These are phyloP conservation scores for Anisodus tanguticus DNA, from an alignment of 257 asterid species.

Conservation along the genomic window DNA sequence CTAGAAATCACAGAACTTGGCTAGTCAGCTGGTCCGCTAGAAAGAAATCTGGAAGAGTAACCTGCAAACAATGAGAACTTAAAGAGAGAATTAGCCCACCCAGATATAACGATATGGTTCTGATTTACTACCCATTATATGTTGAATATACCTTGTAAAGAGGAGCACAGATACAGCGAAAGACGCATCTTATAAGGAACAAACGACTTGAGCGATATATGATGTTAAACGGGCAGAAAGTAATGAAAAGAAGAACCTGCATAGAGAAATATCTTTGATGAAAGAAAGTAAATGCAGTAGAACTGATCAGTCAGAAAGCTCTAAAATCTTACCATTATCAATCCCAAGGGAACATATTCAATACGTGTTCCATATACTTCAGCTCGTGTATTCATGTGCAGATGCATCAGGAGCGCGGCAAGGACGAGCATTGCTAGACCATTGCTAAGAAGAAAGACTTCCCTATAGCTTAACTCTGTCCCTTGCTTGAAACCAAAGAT, in stretches of 20 bases:
- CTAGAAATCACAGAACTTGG: conserved; percentile 56
- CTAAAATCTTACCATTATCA: conserved; percentile 57
- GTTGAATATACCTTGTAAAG: conserved; percentile 59
- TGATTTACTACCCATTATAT: background rate
- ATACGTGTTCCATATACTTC: conserved; percentile 47
- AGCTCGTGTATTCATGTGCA: conserved; percentile 64
- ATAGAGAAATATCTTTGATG: conserved; percentile 28
- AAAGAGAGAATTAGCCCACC: conserved; percentile 24
- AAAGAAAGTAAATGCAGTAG: conserved; percentile 25
- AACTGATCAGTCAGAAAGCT: conserved; percentile 22
- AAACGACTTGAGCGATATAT: conserved; percentile 73
- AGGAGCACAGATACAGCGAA: conserved; percentile 80
- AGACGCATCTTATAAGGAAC: conserved; percentile 59
- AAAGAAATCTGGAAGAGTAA: conserved; percentile 71
- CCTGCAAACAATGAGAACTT: conserved; percentile 48
- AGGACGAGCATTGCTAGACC: conserved; percentile 73
- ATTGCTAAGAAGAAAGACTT: conserved; percentile 74
- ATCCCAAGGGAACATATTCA: conserved; percentile 76
- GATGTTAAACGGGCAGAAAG: conserved; percentile 67
- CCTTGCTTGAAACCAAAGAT: conserved; percentile 87
- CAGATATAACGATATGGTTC: background rate
- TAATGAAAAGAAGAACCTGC: conserved; percentile 60
- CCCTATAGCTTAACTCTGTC: conserved; percentile 75
- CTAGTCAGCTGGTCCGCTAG: conserved; percentile 84
- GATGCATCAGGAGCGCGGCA: conserved; percentile 66